These are phyloP conservation scores for Solanum stenotomum DNA, from an alignment of 257 asterid species.

Conservation along the genomic window DNA sequence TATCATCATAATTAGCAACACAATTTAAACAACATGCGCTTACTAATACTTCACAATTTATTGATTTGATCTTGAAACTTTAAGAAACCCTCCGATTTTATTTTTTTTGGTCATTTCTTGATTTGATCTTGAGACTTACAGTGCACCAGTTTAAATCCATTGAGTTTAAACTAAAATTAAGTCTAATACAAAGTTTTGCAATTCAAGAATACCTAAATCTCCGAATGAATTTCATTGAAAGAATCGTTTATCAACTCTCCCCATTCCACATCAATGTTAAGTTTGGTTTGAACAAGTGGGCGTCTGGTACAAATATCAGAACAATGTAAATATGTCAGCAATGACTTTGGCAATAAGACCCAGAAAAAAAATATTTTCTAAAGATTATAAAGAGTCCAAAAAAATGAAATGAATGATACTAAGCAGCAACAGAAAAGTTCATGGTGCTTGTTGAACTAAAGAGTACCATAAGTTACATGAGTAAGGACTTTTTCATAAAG, in stretches of 20 bases:
- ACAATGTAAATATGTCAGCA: constrained; percentile 17
- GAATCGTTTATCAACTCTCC: constrained; percentile 63
- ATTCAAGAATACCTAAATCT: constrained; percentile 26
- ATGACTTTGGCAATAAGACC: background rate
- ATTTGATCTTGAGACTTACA: too few species aligned
- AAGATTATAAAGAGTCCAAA: background rate
- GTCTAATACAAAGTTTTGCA: background rate
- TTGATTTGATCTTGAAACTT: too few species aligned
- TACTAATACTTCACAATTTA: background rate
- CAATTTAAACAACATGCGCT: background rate
- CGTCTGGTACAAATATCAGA: too few species aligned
- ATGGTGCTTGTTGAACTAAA: background rate
- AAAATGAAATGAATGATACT: background rate
- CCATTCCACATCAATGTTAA: constrained; percentile 14
- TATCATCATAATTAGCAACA: background rate
- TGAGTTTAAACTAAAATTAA: too few species aligned
- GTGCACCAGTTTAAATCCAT: too few species aligned
- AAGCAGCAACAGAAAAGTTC: background rate
- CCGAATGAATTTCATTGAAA: constrained; percentile 64
- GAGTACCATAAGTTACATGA: background rate
- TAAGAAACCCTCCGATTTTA: too few species aligned
- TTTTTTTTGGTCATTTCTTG: too few species aligned
- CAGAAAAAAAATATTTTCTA: background rate
- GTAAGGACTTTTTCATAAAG: background rate
- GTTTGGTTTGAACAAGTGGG: constrained; percentile 7